phyloP scores from a whole-genome alignment of 495 filamentous ascomycete species.

The Penicillium daleae region DNA sequence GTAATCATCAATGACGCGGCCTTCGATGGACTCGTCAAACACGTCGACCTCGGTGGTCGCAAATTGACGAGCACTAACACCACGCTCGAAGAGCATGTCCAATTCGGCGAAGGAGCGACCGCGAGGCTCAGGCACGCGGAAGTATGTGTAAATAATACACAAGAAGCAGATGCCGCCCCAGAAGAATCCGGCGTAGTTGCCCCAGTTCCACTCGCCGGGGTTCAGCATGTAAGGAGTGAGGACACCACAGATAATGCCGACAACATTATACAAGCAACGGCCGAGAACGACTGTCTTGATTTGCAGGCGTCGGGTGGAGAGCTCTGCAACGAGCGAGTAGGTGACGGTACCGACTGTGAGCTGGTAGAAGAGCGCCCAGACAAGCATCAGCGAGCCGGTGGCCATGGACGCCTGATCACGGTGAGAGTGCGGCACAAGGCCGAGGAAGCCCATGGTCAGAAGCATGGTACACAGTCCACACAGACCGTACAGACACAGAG shows the following conservation, averaged over 20 bases:
- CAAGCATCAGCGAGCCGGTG: constrained; percentile 70
- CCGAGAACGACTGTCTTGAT: constrained; percentile 77
- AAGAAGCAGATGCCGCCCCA: constrained; percentile 75
- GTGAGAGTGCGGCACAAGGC: constrained; percentile 60
- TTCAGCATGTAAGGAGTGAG: constrained; percentile 80
- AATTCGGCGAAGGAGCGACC: constrained; percentile 76
- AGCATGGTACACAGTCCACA: constrained; percentile 68
- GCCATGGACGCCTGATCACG: constrained; percentile 61
- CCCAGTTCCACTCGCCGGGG: constrained; percentile 73
- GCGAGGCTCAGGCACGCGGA: constrained; percentile 72
- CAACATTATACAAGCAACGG: constrained; percentile 73
- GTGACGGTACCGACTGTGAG: constrained; percentile 77
- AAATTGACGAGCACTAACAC: constrained; percentile 70
- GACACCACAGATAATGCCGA: constrained; percentile 68
- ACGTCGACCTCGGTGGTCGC: constrained; percentile 65
- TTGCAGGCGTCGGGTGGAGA: constrained; percentile 73
- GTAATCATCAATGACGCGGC: constrained; percentile 53
- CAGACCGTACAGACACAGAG: constrained; percentile 71
- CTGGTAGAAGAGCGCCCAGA: constrained; percentile 77
- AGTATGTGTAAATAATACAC: constrained; percentile 74
- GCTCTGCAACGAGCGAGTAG: constrained; percentile 76
- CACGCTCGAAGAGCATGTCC: constrained; percentile 70
- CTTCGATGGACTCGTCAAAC: constrained; percentile 63
- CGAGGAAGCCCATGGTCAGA: constrained; percentile 73
- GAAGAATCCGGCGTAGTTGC: constrained; percentile 80